Percentiles rank a stretch among this genome's conserved stretches.
Evolutionary conservation across 257 asterid species (phyloP).

Genomic region (Solanum ahanhuiri): DNA sequence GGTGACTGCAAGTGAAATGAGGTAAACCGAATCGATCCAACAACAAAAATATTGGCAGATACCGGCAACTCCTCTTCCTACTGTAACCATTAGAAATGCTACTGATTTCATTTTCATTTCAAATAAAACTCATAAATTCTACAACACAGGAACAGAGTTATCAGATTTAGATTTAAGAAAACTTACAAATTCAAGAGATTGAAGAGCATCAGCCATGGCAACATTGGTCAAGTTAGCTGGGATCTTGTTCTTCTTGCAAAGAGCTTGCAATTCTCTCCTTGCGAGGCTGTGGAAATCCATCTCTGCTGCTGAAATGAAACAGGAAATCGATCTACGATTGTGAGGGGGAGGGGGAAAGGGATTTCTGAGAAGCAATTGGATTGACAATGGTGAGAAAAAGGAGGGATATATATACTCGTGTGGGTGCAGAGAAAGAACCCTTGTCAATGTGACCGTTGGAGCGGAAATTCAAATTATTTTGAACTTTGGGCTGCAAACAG

Average conservation of each 20-base stretch:
- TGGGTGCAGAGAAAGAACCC: not conserved
- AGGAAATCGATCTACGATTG: not conserved
- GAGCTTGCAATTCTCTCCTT: conserved; percentile 66
- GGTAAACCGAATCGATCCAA: not conserved
- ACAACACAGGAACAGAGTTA: not conserved
- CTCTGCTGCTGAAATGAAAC: not conserved
- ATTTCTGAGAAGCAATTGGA: not conserved
- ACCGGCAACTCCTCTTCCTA: not conserved
- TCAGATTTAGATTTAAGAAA: not conserved
- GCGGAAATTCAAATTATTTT: conserved; percentile 29
- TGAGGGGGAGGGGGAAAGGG: not conserved
- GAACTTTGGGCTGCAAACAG: conserved; percentile 3
- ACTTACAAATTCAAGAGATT: conserved; percentile 46
- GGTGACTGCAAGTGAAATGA: not conserved
- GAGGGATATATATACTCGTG: not conserved
- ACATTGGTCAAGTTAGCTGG: conserved; percentile 69
- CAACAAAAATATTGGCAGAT: not conserved
- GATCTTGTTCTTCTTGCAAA: conserved; percentile 74
- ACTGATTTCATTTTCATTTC: not conserved
- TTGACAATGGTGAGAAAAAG: conserved; percentile 1
- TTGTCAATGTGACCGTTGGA: conserved; percentile 40
- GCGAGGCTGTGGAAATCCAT: conserved; percentile 60
- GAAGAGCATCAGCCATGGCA: conserved; percentile 66
- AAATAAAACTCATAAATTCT: not conserved
- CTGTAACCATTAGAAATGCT: not conserved